Evolutionary conservation across 2,329 filamentous ascomycete genomes (phyloP), one percentile per base, ranked within the genome.

Genomic region (Nemania serpens): DNA sequence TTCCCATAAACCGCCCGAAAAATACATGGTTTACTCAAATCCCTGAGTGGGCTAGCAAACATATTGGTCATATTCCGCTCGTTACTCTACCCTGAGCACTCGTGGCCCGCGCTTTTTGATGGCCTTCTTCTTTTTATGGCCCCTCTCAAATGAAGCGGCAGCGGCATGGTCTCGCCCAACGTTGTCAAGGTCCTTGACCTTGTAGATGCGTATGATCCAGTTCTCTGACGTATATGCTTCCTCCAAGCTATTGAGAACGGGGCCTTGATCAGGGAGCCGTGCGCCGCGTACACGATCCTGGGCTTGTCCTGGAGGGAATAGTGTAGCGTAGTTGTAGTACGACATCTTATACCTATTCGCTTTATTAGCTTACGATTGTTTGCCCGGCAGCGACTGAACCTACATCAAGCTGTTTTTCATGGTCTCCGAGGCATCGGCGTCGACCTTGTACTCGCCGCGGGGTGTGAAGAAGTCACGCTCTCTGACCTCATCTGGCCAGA

Each of bases 321-420:
- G 87, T 48, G 84, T 81, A 77, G 94, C 86, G 83, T 91, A 99
- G 84, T 98, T 98, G 86, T 99, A 91, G 85, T 99, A 99, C 20
- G 93, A 97, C 93, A 99, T 97, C 85, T 99, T 99, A 87, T 99
- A 99, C 92, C 93, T 97, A 67, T 66, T 25, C 51, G 71, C 77
- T 63, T 76, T 73, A 37, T 42, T 46, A 60, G 55, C 20, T 29
- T 34, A 18, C 39, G 12, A 46, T 37, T 20, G 34, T 18, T 55
- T 12, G 22, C 36, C 15, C 7, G 33, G 9, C 33, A 12, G n/a
- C 33, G 12, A 41, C 20, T 33, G 5, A 54, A 81, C 91, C 84
- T 84, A 96, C 94, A 98, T 97, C 84, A 99, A 85, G 79, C 93
- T 97, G 86, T 99, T 97, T 83, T 91, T 95, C 95, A 99, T 99